Conservation (phyloP, 805 yeast species). For the Cyberlindnera maritima region DNA sequence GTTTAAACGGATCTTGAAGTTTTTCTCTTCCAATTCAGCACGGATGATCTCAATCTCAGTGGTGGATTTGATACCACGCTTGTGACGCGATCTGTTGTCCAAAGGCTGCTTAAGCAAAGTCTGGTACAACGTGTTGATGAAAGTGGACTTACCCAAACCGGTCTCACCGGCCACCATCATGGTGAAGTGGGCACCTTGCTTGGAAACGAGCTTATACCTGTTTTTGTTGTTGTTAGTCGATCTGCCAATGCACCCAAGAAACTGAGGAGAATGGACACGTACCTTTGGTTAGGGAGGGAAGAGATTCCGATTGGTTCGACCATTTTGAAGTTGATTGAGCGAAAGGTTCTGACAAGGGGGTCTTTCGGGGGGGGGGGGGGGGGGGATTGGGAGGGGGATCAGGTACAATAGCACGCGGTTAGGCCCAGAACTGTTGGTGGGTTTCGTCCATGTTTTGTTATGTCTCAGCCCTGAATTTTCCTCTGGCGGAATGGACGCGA, state of each 20-base stretch:
- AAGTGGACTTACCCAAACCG: slow-evolving; percentile 91
- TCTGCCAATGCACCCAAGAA: background rate
- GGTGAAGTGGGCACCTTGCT: slow-evolving; percentile 73
- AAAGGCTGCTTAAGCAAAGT: slow-evolving; percentile 59
- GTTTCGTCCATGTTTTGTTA: background rate
- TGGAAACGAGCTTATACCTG: slow-evolving; percentile 71
- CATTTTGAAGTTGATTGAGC: slow-evolving; percentile 10
- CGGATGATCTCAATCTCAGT: slow-evolving; percentile 76
- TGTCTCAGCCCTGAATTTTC: slow-evolving; percentile 16
- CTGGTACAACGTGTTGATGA: slow-evolving; percentile 81
- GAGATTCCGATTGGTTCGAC: slow-evolving; percentile 30
- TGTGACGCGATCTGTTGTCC: slow-evolving; percentile 40
- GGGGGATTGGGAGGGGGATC: too few species aligned
- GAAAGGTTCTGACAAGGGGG: too few species aligned
- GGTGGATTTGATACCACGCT: slow-evolving; percentile 61
- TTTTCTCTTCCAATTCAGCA: slow-evolving; percentile 82
- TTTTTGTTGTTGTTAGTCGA: background rate
- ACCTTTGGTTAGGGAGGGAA: slow-evolving; percentile 31
- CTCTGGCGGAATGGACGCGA: background rate
- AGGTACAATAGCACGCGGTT: too few species aligned
- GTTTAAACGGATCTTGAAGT: slow-evolving; percentile 72
- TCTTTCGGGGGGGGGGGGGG: too few species aligned
- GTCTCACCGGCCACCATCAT: slow-evolving; percentile 89
- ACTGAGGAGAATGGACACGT: slow-evolving; percentile 9
- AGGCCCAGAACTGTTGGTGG: background rate